Evolutionary conservation across 1,139 yeast genomes (phyloP).

Genomic region (Diutina catenulata): DNA sequence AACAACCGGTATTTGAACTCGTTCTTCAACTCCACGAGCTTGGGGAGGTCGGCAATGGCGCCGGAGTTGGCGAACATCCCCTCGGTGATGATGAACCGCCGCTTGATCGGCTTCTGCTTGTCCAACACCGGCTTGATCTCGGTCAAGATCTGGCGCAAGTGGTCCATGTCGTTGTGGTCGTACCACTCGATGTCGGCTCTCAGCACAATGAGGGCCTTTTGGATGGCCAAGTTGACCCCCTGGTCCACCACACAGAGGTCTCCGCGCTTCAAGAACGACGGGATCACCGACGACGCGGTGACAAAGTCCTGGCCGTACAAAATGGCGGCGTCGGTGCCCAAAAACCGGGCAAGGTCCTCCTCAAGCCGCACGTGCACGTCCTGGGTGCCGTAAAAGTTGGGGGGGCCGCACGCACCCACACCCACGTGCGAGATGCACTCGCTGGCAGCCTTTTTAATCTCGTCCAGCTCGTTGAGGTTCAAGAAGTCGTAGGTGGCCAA

Average conservation of each 20-base stretch:
- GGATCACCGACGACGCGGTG: constrained; percentile 91
- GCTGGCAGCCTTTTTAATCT: constrained; percentile 44
- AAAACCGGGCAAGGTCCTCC: constrained; percentile 58
- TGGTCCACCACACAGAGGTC: constrained; percentile 85
- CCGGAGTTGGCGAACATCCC: constrained; percentile 79
- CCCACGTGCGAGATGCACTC: constrained; percentile 59
- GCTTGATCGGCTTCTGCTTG: constrained; percentile 60
- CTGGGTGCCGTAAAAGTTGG: constrained; percentile 94
- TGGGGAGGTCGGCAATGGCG: constrained; percentile 63
- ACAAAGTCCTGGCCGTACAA: constrained; percentile 90
- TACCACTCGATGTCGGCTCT: constrained; percentile 79
- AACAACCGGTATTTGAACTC: constrained; percentile 76
- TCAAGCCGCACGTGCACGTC: constrained; percentile 82
- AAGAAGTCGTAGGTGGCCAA: constrained; percentile 56
- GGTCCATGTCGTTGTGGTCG: constrained; percentile 81
- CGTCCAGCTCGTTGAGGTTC: constrained; percentile 37
- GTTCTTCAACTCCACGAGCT: constrained; percentile 62
- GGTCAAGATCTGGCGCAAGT: constrained; percentile 56
- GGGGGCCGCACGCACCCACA: constrained; percentile 98
- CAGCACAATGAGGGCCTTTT: constrained; percentile 78
- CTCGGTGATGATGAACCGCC: constrained; percentile 87
- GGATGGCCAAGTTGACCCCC: constrained; percentile 65
- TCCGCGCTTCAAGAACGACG: constrained; percentile 92
- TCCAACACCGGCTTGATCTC: constrained; percentile 55
- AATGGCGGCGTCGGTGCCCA: constrained; percentile 70